Evolutionary conservation across 139 green algal species (phyloP).

Genomic region (Coelastrella sp.): DNA sequence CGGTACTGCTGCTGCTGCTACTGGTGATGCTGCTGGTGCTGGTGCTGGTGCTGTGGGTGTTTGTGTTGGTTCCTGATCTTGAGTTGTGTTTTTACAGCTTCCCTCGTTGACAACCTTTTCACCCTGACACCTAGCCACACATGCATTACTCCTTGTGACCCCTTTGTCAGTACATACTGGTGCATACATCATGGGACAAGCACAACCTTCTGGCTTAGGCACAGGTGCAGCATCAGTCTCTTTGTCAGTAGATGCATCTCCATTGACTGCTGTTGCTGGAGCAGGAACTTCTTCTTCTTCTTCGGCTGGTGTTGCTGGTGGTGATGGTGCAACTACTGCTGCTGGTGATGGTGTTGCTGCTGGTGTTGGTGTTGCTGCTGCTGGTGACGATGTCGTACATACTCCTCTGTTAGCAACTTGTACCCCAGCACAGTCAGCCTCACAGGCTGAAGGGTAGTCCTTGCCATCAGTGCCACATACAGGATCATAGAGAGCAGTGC

Average conservation of each 20-base stretch:
- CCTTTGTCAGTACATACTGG: slow-evolving; percentile 51
- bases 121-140: slow-evolving; percentile 40
- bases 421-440: slow-evolving; percentile 40
- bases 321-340: background rate
- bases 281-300: no score
- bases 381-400: slow-evolving; percentile 8
- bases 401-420: slow-evolving; percentile 26
- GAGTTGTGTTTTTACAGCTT: slow-evolving; percentile 10
- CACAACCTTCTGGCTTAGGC: slow-evolving; percentile 16
- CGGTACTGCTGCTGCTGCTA: background rate
- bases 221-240: no score
- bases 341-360: background rate
- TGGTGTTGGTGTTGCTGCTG: background rate
- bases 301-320: background rate
- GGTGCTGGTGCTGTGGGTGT: background rate
- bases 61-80: background rate
- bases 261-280: no score
- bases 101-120: slow-evolving; percentile 38
- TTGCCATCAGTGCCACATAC: slow-evolving; percentile 56
- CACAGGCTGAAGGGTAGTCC: slow-evolving; percentile 55
- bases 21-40: background rate
- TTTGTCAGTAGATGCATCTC: no score
- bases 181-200: slow-evolving; percentile 15
- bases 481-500: slow-evolving; percentile 48
- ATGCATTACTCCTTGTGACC: slow-evolving; percentile 56